phyloP scores from a whole-genome alignment of 2,329 filamentous ascomycete genomes.

The Mariannaea elegans region DNA sequence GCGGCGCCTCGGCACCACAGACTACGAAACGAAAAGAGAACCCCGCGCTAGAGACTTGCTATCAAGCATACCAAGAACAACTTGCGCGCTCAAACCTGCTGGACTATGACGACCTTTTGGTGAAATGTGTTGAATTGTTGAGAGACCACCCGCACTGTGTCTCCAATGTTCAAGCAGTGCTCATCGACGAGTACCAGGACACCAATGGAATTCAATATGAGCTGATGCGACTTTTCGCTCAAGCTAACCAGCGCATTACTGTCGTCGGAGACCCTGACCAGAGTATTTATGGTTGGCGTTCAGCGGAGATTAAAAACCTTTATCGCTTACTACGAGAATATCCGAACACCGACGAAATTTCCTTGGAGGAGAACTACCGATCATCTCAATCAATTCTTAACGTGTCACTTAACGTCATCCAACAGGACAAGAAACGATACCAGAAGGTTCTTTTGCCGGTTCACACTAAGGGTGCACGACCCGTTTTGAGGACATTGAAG shows the following conservation, averaged over 20 bases:
- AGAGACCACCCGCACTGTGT: conserved; percentile 79
- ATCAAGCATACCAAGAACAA: conserved; percentile 79
- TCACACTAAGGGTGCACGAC: conserved; percentile 80
- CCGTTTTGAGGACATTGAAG: conserved; percentile 80
- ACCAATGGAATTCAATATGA: conserved; percentile 96
- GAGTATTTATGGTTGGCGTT: conserved; percentile 96
- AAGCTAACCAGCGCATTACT: conserved; percentile 78
- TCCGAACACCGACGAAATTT: conserved; percentile 80
- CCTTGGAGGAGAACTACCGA: conserved; percentile 93
- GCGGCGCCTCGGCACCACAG: conserved; percentile 51
- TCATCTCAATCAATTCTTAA: conserved; percentile 87
- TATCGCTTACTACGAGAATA: conserved; percentile 80
- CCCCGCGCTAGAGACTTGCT: conserved; percentile 73
- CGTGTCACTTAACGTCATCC: conserved; percentile 84
- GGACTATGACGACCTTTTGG: conserved; percentile 92
- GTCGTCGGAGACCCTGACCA: conserved; percentile 97
- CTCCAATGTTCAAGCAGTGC: conserved; percentile 85
- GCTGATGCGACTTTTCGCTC: conserved; percentile 87
- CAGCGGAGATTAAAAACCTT: conserved; percentile 90
- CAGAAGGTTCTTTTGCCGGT: conserved; percentile 82
- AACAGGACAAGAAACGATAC: conserved; percentile 85
- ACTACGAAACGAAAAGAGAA: conserved; percentile 48
- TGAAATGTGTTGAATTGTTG: conserved; percentile 84
- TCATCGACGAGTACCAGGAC: conserved; percentile 98
- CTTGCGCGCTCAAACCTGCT: conserved; percentile 81